These are phyloP conservation scores for Salvia sclarea DNA, from an alignment of 305 asterid species.

Conservation along the genomic window DNA sequence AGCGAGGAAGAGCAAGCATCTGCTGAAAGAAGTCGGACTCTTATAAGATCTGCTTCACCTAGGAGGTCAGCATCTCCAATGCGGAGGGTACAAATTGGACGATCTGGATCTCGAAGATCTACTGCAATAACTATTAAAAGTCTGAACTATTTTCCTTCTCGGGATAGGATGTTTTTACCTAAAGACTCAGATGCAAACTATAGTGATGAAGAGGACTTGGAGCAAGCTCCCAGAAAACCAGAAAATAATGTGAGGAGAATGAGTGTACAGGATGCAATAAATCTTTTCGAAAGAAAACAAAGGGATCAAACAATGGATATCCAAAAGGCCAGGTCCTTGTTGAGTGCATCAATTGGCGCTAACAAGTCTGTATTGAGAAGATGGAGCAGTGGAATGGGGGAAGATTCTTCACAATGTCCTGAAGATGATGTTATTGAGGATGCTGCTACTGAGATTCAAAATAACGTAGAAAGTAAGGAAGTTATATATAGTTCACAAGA, in stretches of 20 bases:
- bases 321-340: conserved; percentile 56
- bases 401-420: conserved; percentile 44
- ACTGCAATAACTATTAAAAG: conserved; percentile 88
- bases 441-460: conserved; percentile 38
- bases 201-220: conserved; percentile 66
- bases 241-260: conserved; percentile 61
- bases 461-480: conserved; percentile 40
- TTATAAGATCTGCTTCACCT: conserved; percentile 78
- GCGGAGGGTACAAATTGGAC: conserved; percentile 94
- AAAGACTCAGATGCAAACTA: conserved; percentile 49
- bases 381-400: conserved; percentile 89
- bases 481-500: conserved; percentile 34
- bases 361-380: conserved; percentile 86
- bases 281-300: conserved; percentile 91
- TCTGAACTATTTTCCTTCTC: conserved; percentile 64
- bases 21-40: conserved; percentile 75
- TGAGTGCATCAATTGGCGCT: conserved; percentile 56
- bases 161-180: conserved; percentile 56
- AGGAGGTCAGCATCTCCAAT: conserved; percentile 98
- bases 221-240: conserved; percentile 52
- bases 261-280: conserved; percentile 95
- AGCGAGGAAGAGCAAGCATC: conserved; percentile 74
- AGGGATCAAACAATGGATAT: conserved; percentile 60
- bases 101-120: conserved; percentile 89
- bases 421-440: conserved; percentile 43